Base-by-base conservation (phyloP, 441 rosid genomes). In the Gossypium gossypioides region DNA sequence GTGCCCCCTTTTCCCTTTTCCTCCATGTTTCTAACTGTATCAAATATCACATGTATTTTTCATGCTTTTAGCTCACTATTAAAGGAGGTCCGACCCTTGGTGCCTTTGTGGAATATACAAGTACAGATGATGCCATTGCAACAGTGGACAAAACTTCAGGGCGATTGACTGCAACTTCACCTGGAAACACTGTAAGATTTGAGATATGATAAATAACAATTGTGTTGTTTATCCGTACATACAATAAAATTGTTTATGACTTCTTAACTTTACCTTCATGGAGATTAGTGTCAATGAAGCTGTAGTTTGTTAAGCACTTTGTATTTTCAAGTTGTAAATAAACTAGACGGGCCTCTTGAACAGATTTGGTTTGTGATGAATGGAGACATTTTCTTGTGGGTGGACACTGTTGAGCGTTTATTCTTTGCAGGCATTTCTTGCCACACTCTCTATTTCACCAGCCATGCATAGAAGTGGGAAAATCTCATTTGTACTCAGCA, bases 1-100 rank as follows among this genome's bases (percentile, higher is more conserved):
- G 46, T 46, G 48, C 25, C 19, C 16, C 6, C 37, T 70, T 25
- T 56, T 15, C 22, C 6, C n/a, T 51, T 54, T 54, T 19, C 22
- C 18, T 16, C 48, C 15, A 16, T 34, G 18, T 8, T 5, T 27
- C 24, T 75, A 52, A 50, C 6, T 69, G 21, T 54, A 34, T 71
- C 16, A 21, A 59, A 29, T 67, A 48, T 50, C 51, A 75, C 51
- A 61, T 19, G 25, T 18, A 63, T 76, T 71, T 54, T 27, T 72
- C 54, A 27, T 70, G 29, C 42, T 66, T 68, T 76, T 77, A 92
- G 99, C 85, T 92, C 69, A 80, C 89, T 72, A 78, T 88, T 73
- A 83, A 84, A 79, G 99, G 99, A 76, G 99, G 99, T 74, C 99
- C 99, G 19, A 85, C 93, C 55, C 77, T 88, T 83, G 94, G 93